These are phyloP conservation scores for Phaeosphaeriaceae sp. DNA, from an alignment of 2,329 filamentous ascomycete species.

Conservation along the genomic window DNA sequence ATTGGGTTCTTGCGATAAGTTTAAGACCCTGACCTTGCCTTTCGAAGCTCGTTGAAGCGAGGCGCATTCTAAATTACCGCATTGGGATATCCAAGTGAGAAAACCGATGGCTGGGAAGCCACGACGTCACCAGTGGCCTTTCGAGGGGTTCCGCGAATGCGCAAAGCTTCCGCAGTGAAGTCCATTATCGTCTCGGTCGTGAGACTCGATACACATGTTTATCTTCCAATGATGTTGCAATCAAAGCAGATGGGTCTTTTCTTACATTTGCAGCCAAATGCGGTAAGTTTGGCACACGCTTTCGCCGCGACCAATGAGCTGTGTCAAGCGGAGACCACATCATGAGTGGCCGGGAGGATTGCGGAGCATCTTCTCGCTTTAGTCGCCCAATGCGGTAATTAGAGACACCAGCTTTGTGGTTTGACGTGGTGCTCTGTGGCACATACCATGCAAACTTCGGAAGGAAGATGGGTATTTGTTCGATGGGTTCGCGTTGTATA, in stretches of 20 bases:
- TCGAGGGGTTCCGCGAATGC: not conserved
- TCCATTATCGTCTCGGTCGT: not conserved
- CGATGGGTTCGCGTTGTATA: no score
- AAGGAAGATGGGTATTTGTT: not conserved
- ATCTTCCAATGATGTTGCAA: no score
- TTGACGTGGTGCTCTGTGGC: not conserved
- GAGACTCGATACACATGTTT: no score
- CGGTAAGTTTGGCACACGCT: no score
- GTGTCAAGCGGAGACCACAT: not conserved
- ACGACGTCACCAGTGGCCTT: not conserved
- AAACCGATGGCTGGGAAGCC: not conserved
- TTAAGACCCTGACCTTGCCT: not conserved
- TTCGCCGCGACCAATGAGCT: not conserved
- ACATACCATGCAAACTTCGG: not conserved
- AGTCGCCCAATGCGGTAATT: constrained; percentile 12
- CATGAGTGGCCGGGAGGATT: not conserved
- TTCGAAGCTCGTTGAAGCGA: not conserved
- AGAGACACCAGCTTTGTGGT: not conserved
- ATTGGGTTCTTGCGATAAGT: not conserved
- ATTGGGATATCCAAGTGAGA: not conserved
- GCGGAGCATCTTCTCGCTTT: constrained; percentile 17
- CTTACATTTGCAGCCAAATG: no score
- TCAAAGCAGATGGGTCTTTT: no score
- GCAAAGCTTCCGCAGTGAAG: not conserved
- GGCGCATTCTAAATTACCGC: not conserved